Percentiles rank a stretch among this genome's conserved stretches.
phyloP scores from a whole-genome alignment of 495 filamentous ascomycete species.

The Neurospora cerealis region DNA sequence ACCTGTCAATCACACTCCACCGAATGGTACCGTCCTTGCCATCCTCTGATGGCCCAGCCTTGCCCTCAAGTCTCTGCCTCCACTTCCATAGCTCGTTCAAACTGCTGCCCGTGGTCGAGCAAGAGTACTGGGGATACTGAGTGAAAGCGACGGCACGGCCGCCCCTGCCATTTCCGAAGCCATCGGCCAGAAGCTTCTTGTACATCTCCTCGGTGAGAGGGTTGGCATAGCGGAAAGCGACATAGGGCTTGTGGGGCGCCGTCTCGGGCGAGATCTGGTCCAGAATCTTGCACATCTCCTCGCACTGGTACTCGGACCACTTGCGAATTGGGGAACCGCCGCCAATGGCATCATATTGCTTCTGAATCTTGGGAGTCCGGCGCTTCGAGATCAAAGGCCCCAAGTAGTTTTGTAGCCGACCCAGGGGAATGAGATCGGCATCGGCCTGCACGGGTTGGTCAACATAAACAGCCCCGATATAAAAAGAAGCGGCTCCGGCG shows the following conservation, averaged over 20 bases:
- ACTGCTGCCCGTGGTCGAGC: constrained; percentile 92
- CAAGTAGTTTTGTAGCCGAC: constrained; percentile 81
- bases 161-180: constrained; percentile 76
- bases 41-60: constrained; percentile 36
- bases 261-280: constrained; percentile 84
- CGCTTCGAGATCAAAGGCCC: constrained; percentile 77
- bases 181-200: constrained; percentile 66
- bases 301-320: constrained; percentile 91
- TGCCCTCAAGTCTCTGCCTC: constrained; percentile 79
- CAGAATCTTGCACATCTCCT: constrained; percentile 91
- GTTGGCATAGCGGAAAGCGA: constrained; percentile 94
- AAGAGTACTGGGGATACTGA: constrained; percentile 99
- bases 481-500: not conserved
- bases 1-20: constrained; percentile 98
- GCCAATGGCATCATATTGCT: constrained; percentile 91
- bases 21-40: constrained; percentile 56
- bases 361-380: constrained; percentile 88
- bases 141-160: constrained; percentile 94
- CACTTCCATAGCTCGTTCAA: constrained; percentile 98
- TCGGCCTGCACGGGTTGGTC: constrained; percentile 52
- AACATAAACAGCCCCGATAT: constrained; percentile 4
- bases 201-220: constrained; percentile 95
- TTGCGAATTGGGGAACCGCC: constrained; percentile 95
- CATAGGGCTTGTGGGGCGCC: constrained; percentile 95
- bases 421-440: constrained; percentile 91